These are phyloP conservation scores for Puccinia triticina DNA, from an alignment of 1,284 basidiomycete species.

Conservation along the genomic window DNA sequence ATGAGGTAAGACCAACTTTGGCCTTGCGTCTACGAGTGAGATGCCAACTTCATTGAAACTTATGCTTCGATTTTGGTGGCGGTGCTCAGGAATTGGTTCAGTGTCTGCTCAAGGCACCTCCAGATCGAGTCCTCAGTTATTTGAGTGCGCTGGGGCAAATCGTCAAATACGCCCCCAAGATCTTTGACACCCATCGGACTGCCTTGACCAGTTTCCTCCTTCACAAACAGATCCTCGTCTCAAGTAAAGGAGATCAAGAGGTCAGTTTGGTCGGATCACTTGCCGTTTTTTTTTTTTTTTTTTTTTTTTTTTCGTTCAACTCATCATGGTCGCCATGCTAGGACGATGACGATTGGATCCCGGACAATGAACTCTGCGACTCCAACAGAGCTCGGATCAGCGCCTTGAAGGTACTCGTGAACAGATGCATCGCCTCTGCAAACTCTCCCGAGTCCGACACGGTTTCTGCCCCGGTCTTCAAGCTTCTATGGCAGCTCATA, in stretches of 20 bases:
- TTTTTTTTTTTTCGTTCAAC: not conserved
- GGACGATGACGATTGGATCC: conserved; percentile 70
- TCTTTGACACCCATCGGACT: conserved; percentile 77
- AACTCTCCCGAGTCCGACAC: conserved; percentile 68
- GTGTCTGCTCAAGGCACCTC: conserved; percentile 65
- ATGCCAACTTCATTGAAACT: not conserved
- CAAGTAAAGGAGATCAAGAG: conserved; percentile 62
- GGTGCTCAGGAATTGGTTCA: conserved; percentile 64
- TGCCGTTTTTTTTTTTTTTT: conserved; percentile 43
- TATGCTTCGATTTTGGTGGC: not conserved
- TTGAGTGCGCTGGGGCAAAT: conserved; percentile 76
- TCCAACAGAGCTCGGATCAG: conserved; percentile 70
- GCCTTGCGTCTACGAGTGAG: not conserved
- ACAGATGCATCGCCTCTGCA: conserved; percentile 74
- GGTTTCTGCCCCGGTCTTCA: conserved; percentile 73
- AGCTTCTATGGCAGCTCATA: conserved; percentile 72
- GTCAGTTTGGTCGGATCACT: conserved; percentile 60
- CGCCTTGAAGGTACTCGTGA: conserved; percentile 75
- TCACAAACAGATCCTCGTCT: conserved; percentile 71
- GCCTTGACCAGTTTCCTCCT: conserved; percentile 73
- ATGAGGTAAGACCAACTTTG: conserved; percentile 66
- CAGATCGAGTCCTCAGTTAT: conserved; percentile 69
- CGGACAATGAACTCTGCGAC: conserved; percentile 68
- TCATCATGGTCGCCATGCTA: conserved; percentile 52
- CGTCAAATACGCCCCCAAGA: conserved; percentile 70